Conservation (phyloP, 2,329 filamentous ascomycete genomes). For the Beauveria bassiana region DNA sequence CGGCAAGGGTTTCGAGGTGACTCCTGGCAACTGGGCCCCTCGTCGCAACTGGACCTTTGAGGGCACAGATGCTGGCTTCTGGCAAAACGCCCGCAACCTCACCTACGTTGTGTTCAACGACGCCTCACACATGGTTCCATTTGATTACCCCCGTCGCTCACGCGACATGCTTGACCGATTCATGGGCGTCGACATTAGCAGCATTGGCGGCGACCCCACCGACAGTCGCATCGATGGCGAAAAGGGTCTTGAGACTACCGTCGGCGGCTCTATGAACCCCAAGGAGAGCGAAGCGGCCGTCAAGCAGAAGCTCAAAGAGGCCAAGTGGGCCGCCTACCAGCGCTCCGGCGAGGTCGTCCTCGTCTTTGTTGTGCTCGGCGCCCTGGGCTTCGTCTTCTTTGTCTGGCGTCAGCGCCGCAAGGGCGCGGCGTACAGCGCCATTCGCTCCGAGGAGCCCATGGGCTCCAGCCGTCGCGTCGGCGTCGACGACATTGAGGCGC, state of each 20-base stretch:
- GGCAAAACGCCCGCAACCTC: constrained; percentile 88
- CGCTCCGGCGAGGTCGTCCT: constrained; percentile 81
- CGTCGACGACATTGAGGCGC: constrained; percentile 28
- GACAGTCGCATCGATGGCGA: constrained; percentile 82
- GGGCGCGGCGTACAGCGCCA: constrained; percentile 45
- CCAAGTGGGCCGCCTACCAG: constrained; percentile 83
- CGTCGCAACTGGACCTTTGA: constrained; percentile 92
- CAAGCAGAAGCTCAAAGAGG: constrained; percentile 66
- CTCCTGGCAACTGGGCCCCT: constrained; percentile 84
- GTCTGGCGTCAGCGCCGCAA: constrained; percentile 56
- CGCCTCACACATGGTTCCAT: constrained; percentile 96
- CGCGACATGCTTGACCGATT: constrained; percentile 98
- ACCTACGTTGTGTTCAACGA: constrained; percentile 96
- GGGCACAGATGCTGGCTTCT: constrained; percentile 78
- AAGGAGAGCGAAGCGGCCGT: constrained; percentile 51
- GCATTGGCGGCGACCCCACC: constrained; percentile 71
- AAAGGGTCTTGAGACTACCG: constrained; percentile 68
- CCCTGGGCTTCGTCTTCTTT: constrained; percentile 65
- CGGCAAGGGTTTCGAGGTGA: constrained; percentile 81
- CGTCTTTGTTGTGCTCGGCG: constrained; percentile 69
- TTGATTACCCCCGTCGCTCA: constrained; percentile 77
- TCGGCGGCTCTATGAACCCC: constrained; percentile 61
- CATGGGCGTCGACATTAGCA: constrained; percentile 84
- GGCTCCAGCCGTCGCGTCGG: constrained; percentile 24
- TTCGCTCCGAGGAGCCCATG: constrained; percentile 31